Evolutionary conservation across 2,329 filamentous ascomycete genomes (phyloP), one percentile per base, ranked within the genome.

Genomic region (Penicillium vulpinum): DNA sequence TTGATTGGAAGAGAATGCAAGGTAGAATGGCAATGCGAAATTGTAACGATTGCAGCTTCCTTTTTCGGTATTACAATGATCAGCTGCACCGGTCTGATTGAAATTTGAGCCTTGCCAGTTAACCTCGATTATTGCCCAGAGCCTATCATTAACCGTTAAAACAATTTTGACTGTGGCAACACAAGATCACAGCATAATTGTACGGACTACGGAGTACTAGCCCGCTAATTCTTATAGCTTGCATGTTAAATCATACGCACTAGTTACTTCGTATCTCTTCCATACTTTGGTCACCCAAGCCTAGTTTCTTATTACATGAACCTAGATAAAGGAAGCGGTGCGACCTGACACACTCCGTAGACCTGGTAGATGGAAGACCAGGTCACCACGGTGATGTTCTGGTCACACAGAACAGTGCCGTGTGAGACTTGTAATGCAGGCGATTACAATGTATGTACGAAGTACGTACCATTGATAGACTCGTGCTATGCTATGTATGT

Each of bases 341-440:
- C 62, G 55, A 67, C 59, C 26, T 51, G 33, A 31, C 46, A 43
- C 35, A 47, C 53, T 52, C 58, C 59, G 53, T 53, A 50, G 36
- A 63, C 57, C 65, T 59, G 61, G 59, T 67, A 51, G 43, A 59
- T 56, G 58, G 63, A 58, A 64, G 49, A 55, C 46, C 38, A 57
- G 40, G 46, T 58, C 57, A 56, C n/a, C 13, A 54, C 29, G 13
- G 53, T 40, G 55, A 60, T 51, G 39, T 18, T 57, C 53, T 64
- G 53, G 54, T 59, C 48, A 54, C 53, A 61, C 57, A 55, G 46
- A 49, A 51, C 28, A 39, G 46, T 50, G 57, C 62, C 61, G 66
- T 66, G 65, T 70, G 67, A 70, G 68, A 70, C 65, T 64, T 64
- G 59, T 58, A 57, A 67, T 65, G 63, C 63, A 65, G 59, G 59